phyloP scores from a whole-genome alignment of 495 filamentous ascomycete species.

The Tuber aestivum region DNA sequence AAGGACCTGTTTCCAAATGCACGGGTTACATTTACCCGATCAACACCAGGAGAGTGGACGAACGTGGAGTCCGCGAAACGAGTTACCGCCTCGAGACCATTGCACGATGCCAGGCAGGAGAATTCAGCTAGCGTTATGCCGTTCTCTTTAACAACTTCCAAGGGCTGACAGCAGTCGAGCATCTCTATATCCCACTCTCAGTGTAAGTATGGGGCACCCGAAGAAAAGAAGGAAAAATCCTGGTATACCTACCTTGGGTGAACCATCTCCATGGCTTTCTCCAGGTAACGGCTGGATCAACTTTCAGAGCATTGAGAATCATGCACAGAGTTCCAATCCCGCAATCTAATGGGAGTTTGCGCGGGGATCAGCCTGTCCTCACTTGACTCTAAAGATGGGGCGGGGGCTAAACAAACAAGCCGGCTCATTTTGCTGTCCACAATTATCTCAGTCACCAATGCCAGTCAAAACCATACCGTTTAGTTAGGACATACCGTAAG shows the following conservation, averaged over 20 bases:
- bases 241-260: constrained; percentile 22
- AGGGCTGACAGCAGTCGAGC: constrained; percentile 41
- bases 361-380: background rate
- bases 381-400: background rate
- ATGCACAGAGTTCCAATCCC: constrained; percentile 41
- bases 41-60: constrained; percentile 3
- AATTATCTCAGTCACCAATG: constrained; percentile 3
- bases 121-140: constrained; percentile 42
- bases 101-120: constrained; percentile 38
- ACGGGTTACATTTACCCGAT: background rate
- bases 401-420: constrained; percentile 28
- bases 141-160: constrained; percentile 32
- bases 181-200: constrained; percentile 27
- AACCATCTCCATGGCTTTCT: constrained; percentile 42
- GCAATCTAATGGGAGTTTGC: constrained; percentile 28
- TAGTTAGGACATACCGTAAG: constrained; percentile 24
- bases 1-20: constrained; percentile 22
- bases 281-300: constrained; percentile 39
- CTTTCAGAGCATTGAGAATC: constrained; percentile 41
- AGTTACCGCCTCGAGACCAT: constrained; percentile 38
- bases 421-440: constrained; percentile 36
- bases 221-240: background rate
- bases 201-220: background rate
- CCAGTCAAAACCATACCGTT: background rate
- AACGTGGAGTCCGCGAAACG: constrained; percentile 38